Base-by-base conservation (phyloP, 257 asterid species). In the Parsonsia alboflavescens region DNA sequence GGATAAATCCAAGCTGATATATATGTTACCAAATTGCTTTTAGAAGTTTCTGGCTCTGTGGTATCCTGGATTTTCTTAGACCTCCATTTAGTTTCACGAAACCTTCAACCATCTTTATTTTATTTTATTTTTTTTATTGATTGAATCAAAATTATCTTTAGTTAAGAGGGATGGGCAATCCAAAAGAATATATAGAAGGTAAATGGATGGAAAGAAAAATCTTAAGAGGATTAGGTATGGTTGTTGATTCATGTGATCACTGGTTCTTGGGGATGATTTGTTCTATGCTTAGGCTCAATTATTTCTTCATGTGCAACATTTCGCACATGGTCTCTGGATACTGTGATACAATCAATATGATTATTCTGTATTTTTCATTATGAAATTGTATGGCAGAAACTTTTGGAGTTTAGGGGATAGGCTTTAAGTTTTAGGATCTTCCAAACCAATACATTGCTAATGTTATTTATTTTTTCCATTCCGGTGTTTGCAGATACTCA, bases 401-500 rank as follows among this genome's bases (percentile, higher is more conserved):
- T 17, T 52, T 16, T 52, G 19, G 24, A 22, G n/a, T 52, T 52
- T 52, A 52, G 56, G 56, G 56, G 16, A 0, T 10, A 48, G 56
- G 58, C 22, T 3, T 52, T 21, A 53, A 5, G 26, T 46, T 21
- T 70, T 59, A 53, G 65, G n/a, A 39, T 73, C n/a, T 28, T 21
- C 13, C 24, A 57, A 44, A 16, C 36, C 17, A 2, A 54, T 54
- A 6, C 66, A 30, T 6, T 17, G 19, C n/a, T 0, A 19, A 3
- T 28, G 13, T 49, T 49, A 21, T n/a, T 56, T 10, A 6, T 1
- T 0, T 26, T 19, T 4, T 30, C 19, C 52, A 10, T 70, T 42
- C 21, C 78, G 74, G 50, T 71, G 42, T 66, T 22, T 79, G 39
- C 28, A 94, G 99, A 68, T 94, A 94, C 90, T 77, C 91, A 0